A percentile compares a stretch with the other conserved stretches of the same genome.
Conservation (phyloP, 2,329 filamentous ascomycete genomes). For the Beauveria australis region DNA sequence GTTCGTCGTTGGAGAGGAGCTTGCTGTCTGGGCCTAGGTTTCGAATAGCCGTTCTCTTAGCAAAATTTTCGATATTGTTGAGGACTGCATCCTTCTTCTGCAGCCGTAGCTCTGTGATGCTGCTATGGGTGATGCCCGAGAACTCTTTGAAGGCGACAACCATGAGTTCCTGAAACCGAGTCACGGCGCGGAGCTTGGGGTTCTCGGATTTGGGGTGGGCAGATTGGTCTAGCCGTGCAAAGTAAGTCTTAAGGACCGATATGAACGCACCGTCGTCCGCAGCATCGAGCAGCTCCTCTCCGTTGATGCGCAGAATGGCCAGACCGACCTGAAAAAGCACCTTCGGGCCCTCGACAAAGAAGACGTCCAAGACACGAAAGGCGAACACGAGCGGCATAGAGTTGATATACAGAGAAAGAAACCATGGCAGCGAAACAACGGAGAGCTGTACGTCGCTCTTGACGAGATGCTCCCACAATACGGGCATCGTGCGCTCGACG, state of each 20-base stretch:
- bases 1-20: constrained; percentile 72
- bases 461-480: constrained; percentile 96
- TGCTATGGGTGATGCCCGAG: constrained; percentile 86
- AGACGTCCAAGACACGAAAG: constrained; percentile 92
- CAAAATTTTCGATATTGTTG: constrained; percentile 93
- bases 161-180: constrained; percentile 96
- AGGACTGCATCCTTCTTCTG: constrained; percentile 94
- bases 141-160: constrained; percentile 99
- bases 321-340: constrained; percentile 94
- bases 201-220: constrained; percentile 95
- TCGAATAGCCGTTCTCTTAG: constrained; percentile 90
- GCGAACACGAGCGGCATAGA: constrained; percentile 98
- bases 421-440: constrained; percentile 95
- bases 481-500: constrained; percentile 98
- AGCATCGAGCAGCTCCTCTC: constrained; percentile 88
- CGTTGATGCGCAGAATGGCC: constrained; percentile 94
- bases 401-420: constrained; percentile 96
- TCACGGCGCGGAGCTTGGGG: constrained; percentile 86
- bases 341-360: constrained; percentile 96
- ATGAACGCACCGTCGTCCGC: constrained; percentile 95
- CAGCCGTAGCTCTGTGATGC: constrained; percentile 76
- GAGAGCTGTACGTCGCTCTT: constrained; percentile 96
- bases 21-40: constrained; percentile 97
- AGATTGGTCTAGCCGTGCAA: constrained; percentile 85
- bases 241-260: constrained; percentile 90